Percentiles rank a stretch among this genome's conserved stretches.
phyloP scores from a whole-genome alignment of 345 rosid species.

The Eucalyptus guilfoylei region DNA sequence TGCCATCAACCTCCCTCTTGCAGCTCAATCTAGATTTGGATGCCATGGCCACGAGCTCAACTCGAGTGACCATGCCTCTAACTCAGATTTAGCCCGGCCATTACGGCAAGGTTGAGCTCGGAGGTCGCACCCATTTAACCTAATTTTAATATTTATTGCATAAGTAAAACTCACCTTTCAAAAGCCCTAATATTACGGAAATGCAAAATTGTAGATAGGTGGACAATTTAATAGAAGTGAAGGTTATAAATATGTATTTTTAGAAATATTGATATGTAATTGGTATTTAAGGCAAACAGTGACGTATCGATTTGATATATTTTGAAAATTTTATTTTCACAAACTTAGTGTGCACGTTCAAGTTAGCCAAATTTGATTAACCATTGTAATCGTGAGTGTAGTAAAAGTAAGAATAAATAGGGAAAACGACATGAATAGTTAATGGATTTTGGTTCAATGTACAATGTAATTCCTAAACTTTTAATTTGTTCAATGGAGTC shows the following conservation, averaged over 20 bases:
- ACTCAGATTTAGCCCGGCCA: neutral
- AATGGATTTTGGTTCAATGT: accelerated
- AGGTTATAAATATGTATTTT: neutral
- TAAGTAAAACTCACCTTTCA: neutral
- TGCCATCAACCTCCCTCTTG: neutral
- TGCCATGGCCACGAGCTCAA: neutral
- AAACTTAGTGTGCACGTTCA: neutral
- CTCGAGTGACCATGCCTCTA: neutral
- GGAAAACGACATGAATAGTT: accelerated
- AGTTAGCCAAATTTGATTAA: neutral
- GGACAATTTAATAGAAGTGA: neutral
- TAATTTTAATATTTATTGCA: neutral
- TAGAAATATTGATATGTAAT: neutral
- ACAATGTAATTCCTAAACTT: accelerated
- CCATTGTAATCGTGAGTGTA: neutral
- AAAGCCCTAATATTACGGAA: neutral
- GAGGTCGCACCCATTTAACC: neutral
- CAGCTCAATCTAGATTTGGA: neutral
- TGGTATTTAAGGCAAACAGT: neutral
- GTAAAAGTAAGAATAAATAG: neutral
- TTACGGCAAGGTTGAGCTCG: neutral
- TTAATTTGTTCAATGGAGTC: accelerated
- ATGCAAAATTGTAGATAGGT: neutral
- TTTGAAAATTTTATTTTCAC: neutral
- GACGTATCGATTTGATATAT: neutral